Evolutionary conservation across 2,329 filamentous ascomycete species (phyloP).

Genomic region (Colletotrichum falcatum): DNA sequence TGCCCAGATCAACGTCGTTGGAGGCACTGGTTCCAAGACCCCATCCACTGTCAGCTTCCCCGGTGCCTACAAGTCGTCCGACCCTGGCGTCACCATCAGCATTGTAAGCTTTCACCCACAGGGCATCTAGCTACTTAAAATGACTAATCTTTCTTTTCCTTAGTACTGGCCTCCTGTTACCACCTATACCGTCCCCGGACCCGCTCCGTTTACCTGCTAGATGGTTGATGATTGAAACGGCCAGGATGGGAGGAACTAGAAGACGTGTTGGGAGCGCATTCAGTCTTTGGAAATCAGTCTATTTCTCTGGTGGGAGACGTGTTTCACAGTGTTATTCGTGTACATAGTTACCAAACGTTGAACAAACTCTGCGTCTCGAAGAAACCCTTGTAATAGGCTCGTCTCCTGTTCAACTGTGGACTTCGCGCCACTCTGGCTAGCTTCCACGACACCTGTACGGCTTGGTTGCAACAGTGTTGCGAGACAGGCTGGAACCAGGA

Average conservation of each 20-base stretch:
- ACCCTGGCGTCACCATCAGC: background rate
- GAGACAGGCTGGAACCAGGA: too few relatives aligned
- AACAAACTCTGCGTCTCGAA: background rate
- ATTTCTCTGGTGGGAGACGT: background rate
- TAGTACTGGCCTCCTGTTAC: constrained; percentile 42
- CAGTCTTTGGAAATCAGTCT: background rate
- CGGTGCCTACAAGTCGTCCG: constrained; percentile 44
- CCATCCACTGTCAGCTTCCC: constrained; percentile 48
- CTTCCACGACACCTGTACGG: too few relatives aligned
- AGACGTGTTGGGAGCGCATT: background rate
- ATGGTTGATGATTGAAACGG: too few relatives aligned
- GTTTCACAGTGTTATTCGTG: background rate
- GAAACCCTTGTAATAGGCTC: too few relatives aligned
- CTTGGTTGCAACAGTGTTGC: too few relatives aligned
- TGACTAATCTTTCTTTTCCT: background rate
- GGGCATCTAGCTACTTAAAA: background rate
- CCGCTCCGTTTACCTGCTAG: constrained; percentile 44
- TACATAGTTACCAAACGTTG: background rate
- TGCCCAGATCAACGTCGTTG: constrained; percentile 53
- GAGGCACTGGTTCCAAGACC: constrained; percentile 46
- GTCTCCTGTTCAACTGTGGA: too few relatives aligned
- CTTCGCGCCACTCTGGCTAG: too few relatives aligned
- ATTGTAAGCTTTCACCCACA: background rate
- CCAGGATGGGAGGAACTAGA: background rate
- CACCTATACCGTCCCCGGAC: constrained; percentile 46